Percentiles rank a stretch among this genome's conserved stretches.
Evolutionary conservation across 192 early-diverging fungal genomes (phyloP).

Genomic region (Coemansia asiatica): DNA sequence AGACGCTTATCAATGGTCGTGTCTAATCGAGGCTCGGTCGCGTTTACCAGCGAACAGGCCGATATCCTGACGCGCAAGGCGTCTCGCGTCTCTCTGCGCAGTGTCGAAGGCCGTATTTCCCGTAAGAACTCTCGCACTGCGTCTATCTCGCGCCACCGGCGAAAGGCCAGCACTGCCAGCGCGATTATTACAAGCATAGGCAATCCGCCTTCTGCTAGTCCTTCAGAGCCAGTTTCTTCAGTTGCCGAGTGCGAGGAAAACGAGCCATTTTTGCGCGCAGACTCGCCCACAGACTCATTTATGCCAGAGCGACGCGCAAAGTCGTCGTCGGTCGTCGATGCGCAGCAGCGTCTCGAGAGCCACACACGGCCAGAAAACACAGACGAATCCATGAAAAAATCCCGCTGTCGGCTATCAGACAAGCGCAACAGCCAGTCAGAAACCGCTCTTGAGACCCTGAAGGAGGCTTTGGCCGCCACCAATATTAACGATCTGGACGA

Average conservation of each 20-base stretch:
- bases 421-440: conserved; percentile 55
- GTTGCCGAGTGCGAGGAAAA: background rate
- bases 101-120: conserved; percentile 32
- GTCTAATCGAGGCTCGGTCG: conserved; percentile 47
- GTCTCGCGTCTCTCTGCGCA: conserved; percentile 39
- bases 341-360: conserved; percentile 20
- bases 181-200: background rate
- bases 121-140: conserved; percentile 29
- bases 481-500: background rate
- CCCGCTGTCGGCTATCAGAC: conserved; percentile 9
- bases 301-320: background rate
- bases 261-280: background rate
- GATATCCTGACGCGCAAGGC: conserved; percentile 37
- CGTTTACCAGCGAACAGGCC: conserved; percentile 41
- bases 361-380: conserved; percentile 5
- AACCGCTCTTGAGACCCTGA: conserved; percentile 47
- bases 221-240: background rate
- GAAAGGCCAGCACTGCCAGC: conserved; percentile 6
- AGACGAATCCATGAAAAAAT: background rate
- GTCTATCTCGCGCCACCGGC: conserved; percentile 4
- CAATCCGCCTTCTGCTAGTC: background rate
- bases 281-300: conserved; percentile 5
- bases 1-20: conserved; percentile 71
- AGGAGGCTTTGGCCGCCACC: conserved; percentile 19
- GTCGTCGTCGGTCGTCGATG: conserved; percentile 6